These are phyloP conservation scores for Kodamaea laetipori DNA, from an alignment of 805 yeast genomes.

Conservation along the genomic window DNA sequence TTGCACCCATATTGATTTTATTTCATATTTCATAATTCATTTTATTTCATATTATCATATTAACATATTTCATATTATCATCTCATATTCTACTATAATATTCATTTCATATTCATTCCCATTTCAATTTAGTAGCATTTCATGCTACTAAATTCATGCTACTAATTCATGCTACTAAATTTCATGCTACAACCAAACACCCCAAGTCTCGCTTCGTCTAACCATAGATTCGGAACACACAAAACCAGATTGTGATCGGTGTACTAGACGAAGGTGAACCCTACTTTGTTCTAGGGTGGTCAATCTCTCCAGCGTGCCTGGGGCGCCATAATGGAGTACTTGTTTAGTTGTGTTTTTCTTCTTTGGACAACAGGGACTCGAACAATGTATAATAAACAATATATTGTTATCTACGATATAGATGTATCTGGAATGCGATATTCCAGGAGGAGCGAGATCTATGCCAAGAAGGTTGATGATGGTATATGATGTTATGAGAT, in stretches of 20 bases:
- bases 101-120: too few relatives aligned
- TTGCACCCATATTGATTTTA: constrained; percentile 4
- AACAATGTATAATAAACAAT: constrained; percentile 2
- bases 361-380: neutral
- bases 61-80: too few relatives aligned
- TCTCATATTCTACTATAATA: too few relatives aligned
- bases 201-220: too few relatives aligned
- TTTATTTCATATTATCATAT: too few relatives aligned
- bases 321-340: constrained; percentile 1
- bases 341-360: constrained; percentile 6
- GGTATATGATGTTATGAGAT: too few relatives aligned
- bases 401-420: constrained; percentile 5
- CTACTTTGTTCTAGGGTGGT: constrained; percentile 1
- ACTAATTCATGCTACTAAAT: too few relatives aligned
- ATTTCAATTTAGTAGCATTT: too few relatives aligned
- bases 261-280: constrained; percentile 4
- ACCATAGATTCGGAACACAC: constrained; percentile 1
- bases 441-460: neutral
- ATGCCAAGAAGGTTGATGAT: too few relatives aligned
- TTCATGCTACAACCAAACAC: too few relatives aligned
- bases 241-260: constrained; percentile 1
- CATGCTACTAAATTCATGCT: too few relatives aligned
- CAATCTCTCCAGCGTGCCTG: constrained; percentile 5
- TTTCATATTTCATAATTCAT: too few relatives aligned
- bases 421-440: neutral